Evolutionary conservation across 2,329 filamentous ascomycete genomes (phyloP), one percentile per base, ranked within the genome.

Genomic region (Kalmusia sp.): DNA sequence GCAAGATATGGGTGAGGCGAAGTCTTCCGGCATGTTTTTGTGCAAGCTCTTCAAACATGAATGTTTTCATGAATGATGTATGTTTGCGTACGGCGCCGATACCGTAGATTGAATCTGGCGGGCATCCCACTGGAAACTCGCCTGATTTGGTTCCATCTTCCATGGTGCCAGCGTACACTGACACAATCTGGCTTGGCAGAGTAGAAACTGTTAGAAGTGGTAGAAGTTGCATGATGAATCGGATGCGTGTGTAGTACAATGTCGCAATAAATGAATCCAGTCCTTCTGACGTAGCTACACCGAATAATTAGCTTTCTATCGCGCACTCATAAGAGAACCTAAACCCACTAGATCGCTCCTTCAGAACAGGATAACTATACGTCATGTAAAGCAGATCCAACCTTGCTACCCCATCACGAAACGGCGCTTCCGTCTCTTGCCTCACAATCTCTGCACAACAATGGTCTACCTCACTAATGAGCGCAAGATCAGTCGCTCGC

Each of bases 381-480:
- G 39, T 65, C 57, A 68, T 58, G 17, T 74, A 67, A 21, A 77
- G 39, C 14, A 70, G 60, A 57, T 77, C 74, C 19, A 77, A 47
- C 51, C 69, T 68, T 17, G 70, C 49, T 6, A 31, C 44, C 6
- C 60, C 64, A 4, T 60, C 60, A 25, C 49, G 35, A 37, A 67
- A 64, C 3, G 59, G 57, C 25, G 49, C 37, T 1, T 54, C 51
- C 41, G 51, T 40, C 52, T 77, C 74, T 2, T 55, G 34, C 22
- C 50, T 37, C 1, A 51, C 58, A 38, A 77, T 68, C 7, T 71
- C 59, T 2, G 46, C 53, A 30, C 62, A 72, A 6, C 70, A 61
- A 5, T 49, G 51, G 53, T 77, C 75, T 7, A 76, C 73, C 27
- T 75, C 68, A n/a, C 49, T 59, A 9, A 76, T 55, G 4, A 75